phyloP scores from a whole-genome alignment of 306 rosid species.

The Hippophae rhamnoides region DNA sequence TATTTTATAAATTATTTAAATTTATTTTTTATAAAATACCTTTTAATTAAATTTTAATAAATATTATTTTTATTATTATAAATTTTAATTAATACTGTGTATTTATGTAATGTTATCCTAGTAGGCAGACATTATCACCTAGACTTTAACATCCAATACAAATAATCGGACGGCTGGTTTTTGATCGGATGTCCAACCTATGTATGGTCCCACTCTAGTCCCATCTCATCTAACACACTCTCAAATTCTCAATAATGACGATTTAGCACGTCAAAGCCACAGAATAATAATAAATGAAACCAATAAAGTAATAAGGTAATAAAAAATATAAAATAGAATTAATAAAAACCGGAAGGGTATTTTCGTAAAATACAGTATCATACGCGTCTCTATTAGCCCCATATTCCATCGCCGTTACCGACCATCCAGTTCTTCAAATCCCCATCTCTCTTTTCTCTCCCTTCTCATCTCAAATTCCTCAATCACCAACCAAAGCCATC shows the following conservation, averaged over 20 bases:
- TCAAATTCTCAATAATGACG: constrained; percentile 16
- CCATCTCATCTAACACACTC: neutral
- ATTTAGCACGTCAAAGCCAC: constrained; percentile 22
- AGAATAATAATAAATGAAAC: too few species aligned
- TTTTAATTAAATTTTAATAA: too few species aligned
- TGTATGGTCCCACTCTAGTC: too few species aligned
- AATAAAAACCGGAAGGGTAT: constrained; percentile 21
- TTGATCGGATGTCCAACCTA: neutral
- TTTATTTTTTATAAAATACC: too few species aligned
- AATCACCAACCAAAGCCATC: neutral
- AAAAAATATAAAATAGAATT: too few species aligned
- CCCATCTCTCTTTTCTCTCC: constrained; percentile 22
- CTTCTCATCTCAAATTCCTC: constrained; percentile 4
- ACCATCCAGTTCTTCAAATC: constrained; percentile 50
- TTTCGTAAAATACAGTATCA: constrained; percentile 39
- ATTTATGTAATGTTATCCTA: too few species aligned
- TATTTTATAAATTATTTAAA: too few species aligned
- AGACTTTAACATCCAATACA: too few species aligned
- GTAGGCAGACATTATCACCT: too few species aligned
- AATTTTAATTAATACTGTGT: too few species aligned
- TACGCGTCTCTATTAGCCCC: constrained; percentile 85
- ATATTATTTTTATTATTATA: too few species aligned
- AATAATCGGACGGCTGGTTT: constrained; percentile 11
- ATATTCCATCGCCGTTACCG: constrained; percentile 60
- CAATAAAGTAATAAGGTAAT: too few species aligned